Conservation (phyloP, 1,284 basidiomycete genomes). For the Mycosarcoma maydis region DNA sequence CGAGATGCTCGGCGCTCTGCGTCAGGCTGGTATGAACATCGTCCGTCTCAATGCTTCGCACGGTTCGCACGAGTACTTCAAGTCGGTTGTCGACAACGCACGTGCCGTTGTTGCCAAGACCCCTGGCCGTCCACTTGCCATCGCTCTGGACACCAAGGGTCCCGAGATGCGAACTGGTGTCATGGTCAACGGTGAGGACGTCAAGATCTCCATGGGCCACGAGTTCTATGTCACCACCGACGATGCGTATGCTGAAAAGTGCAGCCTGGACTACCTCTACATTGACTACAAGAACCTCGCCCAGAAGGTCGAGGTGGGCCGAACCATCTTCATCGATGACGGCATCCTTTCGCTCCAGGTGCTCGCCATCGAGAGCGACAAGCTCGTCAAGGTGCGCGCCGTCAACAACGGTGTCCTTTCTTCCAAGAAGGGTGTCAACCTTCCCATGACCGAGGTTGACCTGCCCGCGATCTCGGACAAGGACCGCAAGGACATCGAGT, state of each 20-base stretch:
- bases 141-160: conserved; percentile 99
- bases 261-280: conserved; percentile 79
- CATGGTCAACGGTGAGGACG: conserved; percentile 86
- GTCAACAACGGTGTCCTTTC: conserved; percentile 93
- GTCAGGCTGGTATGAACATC: conserved; percentile 66
- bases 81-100: conserved; percentile 64
- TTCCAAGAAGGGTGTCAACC: conserved; percentile 98
- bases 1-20: conserved; percentile 62
- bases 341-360: conserved; percentile 96
- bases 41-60: conserved; percentile 66
- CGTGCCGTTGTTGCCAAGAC: conserved; percentile 58
- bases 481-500: conserved; percentile 85
- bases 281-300: conserved; percentile 80
- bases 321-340: conserved; percentile 96
- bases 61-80: conserved; percentile 65
- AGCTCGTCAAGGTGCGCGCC: conserved; percentile 76
- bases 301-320: conserved; percentile 93
- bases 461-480: conserved; percentile 97
- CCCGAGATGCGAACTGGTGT: conserved; percentile 98
- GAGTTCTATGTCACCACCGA: conserved; percentile 93
- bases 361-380: conserved; percentile 73
- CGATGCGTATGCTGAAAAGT: conserved; percentile 77
- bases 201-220: conserved; percentile 87
- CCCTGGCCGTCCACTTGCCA: conserved; percentile 88
- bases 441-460: conserved; percentile 97